Evolutionary conservation across 768 basidiomycete species (phyloP), one percentile per base, ranked within the genome.

Genomic region (Suillus cothurnatus): DNA sequence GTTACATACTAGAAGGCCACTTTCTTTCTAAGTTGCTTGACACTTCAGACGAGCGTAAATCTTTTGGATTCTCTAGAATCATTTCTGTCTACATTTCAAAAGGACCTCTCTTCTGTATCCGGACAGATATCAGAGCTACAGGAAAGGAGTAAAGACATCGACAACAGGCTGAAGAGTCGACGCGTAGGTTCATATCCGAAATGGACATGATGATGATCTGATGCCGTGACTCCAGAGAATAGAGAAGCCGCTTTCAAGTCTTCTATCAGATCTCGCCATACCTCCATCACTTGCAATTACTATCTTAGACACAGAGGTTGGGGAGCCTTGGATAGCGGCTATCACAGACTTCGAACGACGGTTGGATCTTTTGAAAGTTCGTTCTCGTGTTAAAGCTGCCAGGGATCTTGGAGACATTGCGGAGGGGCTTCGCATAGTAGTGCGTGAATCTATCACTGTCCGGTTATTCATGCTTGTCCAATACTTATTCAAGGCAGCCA

Each of bases 51-150:
- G 19, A 97, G 96, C 72, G 85, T 93, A 17, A 84, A 83, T 65
- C 85, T 99, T 23, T 82, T 99, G 61, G 90, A 94, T 72, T 94
- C 94, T 1, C 84, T 99, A 4, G 91, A 97, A 69, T 84, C 88
- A 1, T 99, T 99, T 76, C 84, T 99, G 14, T 95, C 94, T 3
- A 97, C 93, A 0, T 99, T 99, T 72, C 97, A 98, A 77, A 91
- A 84, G 70, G 97, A 99, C 76, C 83, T 99, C 26, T 92, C 94
- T 6, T 90, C 91, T 2, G 97, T 99, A 12, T 98, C 97, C 3
- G 93, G 95, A 4, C 96, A 99, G 75, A 97, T 99, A 74, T 92
- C 94, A 1, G 94, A 98, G 67, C 82, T 99, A 28, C 97, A 99
- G 72, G 86, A 88, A 68, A 85, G 94, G 39, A 96, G 94, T 74